These are phyloP conservation scores for Avena eriantha DNA, from an alignment of 176 grass and related monocot species.

Conservation along the genomic window DNA sequence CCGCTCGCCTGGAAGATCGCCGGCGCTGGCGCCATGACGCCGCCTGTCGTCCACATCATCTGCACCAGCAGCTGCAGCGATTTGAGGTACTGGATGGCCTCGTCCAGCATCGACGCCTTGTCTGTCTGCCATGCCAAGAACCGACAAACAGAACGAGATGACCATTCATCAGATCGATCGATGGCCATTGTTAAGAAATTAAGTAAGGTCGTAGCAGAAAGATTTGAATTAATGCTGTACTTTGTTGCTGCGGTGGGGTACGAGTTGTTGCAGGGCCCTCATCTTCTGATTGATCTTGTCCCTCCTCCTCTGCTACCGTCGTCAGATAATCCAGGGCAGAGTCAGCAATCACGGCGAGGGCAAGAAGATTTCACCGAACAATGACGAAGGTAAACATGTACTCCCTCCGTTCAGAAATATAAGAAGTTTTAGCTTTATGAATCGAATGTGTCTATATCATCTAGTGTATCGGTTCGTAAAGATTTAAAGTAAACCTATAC, in stretches of 20 bases:
- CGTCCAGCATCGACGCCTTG: conserved; percentile 90
- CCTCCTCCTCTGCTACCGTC: conserved; percentile 66
- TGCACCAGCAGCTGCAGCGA: conserved; percentile 66
- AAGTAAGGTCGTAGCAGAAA: background rate
- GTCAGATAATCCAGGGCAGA: background rate
- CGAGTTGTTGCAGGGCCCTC: conserved; percentile 92
- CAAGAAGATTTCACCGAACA: background rate
- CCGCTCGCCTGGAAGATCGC: too few relatives aligned
- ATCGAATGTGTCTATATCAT: too few relatives aligned
- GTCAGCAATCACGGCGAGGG: background rate
- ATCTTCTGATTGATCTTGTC: conserved; percentile 96
- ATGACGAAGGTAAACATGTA: background rate
- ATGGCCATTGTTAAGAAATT: background rate
- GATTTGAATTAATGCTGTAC: conserved; percentile 34
- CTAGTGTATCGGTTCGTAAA: too few relatives aligned
- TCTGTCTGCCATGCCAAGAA: conserved; percentile 53
- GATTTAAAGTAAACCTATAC: too few relatives aligned
- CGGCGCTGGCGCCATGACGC: conserved; percentile 42
- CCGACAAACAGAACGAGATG: background rate
- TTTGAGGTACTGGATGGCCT: conserved; percentile 93
- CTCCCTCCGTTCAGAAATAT: too few relatives aligned
- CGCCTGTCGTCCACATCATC: conserved; percentile 82
- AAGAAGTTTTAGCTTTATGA: too few relatives aligned
- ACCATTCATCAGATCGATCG: background rate
- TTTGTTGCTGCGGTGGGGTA: conserved; percentile 84